Percentiles rank a stretch among this genome's conserved stretches.
Evolutionary conservation across 106 monocot genomes (phyloP).

Genomic region (Dactylorhiza incarnata): DNA sequence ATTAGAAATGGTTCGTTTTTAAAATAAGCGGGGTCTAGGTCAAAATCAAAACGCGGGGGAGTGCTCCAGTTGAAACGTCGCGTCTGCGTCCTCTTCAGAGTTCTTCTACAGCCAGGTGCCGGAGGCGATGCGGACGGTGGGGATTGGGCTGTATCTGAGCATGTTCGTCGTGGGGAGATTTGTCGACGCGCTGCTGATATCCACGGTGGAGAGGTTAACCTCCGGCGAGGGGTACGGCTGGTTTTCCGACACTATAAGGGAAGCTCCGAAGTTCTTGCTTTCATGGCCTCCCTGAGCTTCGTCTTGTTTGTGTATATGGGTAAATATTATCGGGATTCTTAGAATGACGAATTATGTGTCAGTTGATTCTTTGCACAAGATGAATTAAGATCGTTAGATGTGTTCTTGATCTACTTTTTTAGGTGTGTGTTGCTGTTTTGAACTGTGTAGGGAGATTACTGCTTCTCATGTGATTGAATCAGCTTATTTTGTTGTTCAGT

Average conservation of each 20-base stretch:
- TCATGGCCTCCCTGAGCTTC: slow-evolving; percentile 59
- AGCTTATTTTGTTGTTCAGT: no score
- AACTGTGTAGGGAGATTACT: no score
- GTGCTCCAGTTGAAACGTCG: no score
- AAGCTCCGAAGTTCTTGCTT: slow-evolving; percentile 53
- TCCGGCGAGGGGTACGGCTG: slow-evolving; percentile 21
- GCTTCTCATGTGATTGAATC: no score
- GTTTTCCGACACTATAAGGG: slow-evolving; percentile 73
- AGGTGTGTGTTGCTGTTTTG: no score
- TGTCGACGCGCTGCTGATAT: slow-evolving; percentile 57
- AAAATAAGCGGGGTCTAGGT: no score
- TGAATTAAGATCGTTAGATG: no score
- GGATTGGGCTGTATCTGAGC: slow-evolving; percentile 82
- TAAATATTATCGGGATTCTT: slow-evolving; percentile 28
- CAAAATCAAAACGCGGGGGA: no score
- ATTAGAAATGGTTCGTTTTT: no score
- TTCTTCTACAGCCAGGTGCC: slow-evolving; percentile 89
- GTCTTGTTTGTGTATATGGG: slow-evolving; percentile 42
- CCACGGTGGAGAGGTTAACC: slow-evolving; percentile 39
- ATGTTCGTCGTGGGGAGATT: slow-evolving; percentile 86
- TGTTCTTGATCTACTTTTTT: no score
- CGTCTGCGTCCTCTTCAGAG: slow-evolving; percentile 13
- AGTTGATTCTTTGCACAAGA: no score
- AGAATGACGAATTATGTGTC: no score
- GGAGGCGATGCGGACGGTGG: slow-evolving; percentile 60